Conservation (phyloP, 2,329 filamentous ascomycete species). For the Talaromyces sp. region DNA sequence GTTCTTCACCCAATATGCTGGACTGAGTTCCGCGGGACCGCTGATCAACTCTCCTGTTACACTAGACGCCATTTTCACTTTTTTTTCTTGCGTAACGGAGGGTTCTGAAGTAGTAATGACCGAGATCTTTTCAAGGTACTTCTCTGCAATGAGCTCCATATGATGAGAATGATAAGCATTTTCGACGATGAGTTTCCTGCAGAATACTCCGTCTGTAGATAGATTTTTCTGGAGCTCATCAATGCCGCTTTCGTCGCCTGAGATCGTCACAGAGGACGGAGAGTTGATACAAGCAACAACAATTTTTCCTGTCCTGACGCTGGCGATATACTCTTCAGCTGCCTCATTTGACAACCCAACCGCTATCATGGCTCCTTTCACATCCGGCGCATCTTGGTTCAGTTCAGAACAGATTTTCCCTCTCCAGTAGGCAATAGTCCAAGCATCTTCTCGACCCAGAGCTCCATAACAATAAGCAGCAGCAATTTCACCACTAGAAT, state of each 20-base stretch:
- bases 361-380: not conserved
- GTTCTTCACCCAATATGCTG: constrained; percentile 23
- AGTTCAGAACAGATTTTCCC: not conserved
- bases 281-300: not conserved
- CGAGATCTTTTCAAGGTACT: constrained; percentile 22
- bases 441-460: not conserved
- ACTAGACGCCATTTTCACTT: constrained; percentile 11
- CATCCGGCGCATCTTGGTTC: not conserved
- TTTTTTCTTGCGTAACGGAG: not conserved
- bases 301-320: not conserved
- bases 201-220: constrained; percentile 24
- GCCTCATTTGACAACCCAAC: not conserved
- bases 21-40: constrained; percentile 11
- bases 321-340: not conserved
- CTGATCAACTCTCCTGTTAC: constrained; percentile 20
- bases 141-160: constrained; percentile 25
- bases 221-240: constrained; percentile 22
- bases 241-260: constrained; percentile 27
- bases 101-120: not conserved
- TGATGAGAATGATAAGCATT: constrained; percentile 32
- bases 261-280: constrained; percentile 20
- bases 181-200: constrained; percentile 28
- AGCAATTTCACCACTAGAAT: constrained; percentile 48
- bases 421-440: not conserved
- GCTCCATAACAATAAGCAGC: constrained; percentile 45